A percentile compares a stretch with the other conserved stretches of the same genome.
Evolutionary conservation across 1,139 yeast genomes (phyloP).

Genomic region (Magnusiomyces ingens): DNA sequence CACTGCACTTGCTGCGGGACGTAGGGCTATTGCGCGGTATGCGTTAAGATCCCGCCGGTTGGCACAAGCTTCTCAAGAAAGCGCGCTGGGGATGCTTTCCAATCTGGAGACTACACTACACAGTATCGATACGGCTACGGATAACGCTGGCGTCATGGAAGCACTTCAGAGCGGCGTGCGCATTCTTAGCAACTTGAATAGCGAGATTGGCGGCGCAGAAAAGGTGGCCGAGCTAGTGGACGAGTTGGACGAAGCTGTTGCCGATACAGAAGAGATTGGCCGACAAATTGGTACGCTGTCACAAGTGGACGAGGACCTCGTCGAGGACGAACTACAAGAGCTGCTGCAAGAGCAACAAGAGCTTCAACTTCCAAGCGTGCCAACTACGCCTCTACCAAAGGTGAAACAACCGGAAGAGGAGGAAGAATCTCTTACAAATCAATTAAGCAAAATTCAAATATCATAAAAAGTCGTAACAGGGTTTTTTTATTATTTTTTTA

Average conservation of each 20-base stretch:
- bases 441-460: constrained; percentile 6
- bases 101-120: constrained; percentile 31
- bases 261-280: constrained; percentile 31
- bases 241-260: constrained; percentile 29
- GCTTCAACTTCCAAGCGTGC: constrained; percentile 1
- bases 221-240: constrained; percentile 34
- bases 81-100: constrained; percentile 26
- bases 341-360: constrained; percentile 18
- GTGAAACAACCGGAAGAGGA: neutral
- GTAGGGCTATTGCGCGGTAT: constrained; percentile 25
- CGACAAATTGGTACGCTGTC: constrained; percentile 24
- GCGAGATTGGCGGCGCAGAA: constrained; percentile 32
- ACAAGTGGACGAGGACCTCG: constrained; percentile 26
- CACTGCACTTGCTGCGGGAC: constrained; percentile 20
- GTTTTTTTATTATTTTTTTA: neutral
- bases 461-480: neutral
- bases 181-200: constrained; percentile 29
- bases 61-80: constrained; percentile 27
- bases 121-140: constrained; percentile 27
- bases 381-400: neutral
- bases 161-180: constrained; percentile 30
- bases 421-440: constrained; percentile 6
- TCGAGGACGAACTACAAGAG: constrained; percentile 28
- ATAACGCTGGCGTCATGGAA: constrained; percentile 24
- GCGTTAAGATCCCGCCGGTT: constrained; percentile 25